Conservation (phyloP, 495 filamentous ascomycete species). For the Bryoglossum gracile region DNA sequence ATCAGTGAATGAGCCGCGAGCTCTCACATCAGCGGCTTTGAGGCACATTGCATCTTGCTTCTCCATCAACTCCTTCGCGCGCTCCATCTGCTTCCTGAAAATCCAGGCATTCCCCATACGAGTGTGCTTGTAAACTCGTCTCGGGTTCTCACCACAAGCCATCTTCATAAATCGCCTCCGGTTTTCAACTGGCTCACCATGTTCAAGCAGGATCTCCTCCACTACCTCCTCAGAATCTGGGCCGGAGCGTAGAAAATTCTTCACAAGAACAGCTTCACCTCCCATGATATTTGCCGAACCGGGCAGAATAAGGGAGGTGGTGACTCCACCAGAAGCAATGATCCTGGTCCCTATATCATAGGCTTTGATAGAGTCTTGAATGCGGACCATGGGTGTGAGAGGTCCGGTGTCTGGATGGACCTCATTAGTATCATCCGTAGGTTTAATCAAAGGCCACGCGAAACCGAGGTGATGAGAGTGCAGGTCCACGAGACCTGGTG, state of each 20-base stretch:
- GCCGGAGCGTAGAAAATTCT: conserved; percentile 43
- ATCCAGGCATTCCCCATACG: conserved; percentile 55
- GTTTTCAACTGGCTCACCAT: conserved; percentile 31
- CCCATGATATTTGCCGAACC: conserved; percentile 61
- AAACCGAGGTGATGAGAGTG: conserved; percentile 51
- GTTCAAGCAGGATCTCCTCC: conserved; percentile 43
- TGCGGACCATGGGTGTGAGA: conserved; percentile 52
- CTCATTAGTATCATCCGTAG: conserved; percentile 46
- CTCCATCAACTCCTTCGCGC: conserved; percentile 41
- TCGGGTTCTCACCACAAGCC: conserved; percentile 63
- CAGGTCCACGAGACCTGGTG: conserved; percentile 60
- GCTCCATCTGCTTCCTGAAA: conserved; percentile 54
- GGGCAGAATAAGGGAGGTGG: conserved; percentile 56
- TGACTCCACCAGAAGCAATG: conserved; percentile 63
- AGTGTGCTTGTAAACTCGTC: conserved; percentile 45
- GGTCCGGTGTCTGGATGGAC: conserved; percentile 33
- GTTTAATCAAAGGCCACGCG: conserved; percentile 33
- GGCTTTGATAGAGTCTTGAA: conserved; percentile 48
- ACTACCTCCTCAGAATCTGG: conserved; percentile 46
- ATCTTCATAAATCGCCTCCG: conserved; percentile 57
- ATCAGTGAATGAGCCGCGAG: conserved; percentile 21
- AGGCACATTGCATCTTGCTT: conserved; percentile 56
- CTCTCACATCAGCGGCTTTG: conserved; percentile 34
- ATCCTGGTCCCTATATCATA: conserved; percentile 47
- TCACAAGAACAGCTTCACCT: conserved; percentile 57